Base-by-base conservation (phyloP, 1,139 yeast species). In the Geotrichum reessii region DNA sequence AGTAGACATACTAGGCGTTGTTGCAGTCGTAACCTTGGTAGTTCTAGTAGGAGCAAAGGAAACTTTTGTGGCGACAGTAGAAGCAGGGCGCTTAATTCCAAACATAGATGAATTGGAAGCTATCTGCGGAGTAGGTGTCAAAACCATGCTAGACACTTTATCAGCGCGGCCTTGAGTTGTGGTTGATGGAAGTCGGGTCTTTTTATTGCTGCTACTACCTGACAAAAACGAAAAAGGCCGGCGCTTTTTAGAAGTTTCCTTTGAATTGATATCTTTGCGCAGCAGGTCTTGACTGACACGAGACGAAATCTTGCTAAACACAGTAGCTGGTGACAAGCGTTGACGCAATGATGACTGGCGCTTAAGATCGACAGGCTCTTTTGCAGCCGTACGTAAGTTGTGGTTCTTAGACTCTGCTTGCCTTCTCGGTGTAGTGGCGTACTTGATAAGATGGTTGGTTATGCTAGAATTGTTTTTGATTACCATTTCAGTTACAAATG, bases 391-490 rank as follows among this genome's bases (percentile, higher is more conserved):
- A n/a, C n/a, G 28, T 14, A 8, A n/a, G 4, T 9, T 11, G 19
- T 1, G 27, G 19, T 33, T 31, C 31, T 17, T 53, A 50, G 5
- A 33, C 9, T 44, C 33, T 47, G 33, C 17, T n/a, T 19, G 48
- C 4, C 22, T 46, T 19, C 27, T 44, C 47, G 28, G 46, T 21
- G 56, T 47, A 14, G 61, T 60, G 6, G 76, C 71, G 65, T 64
- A 73, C n/a, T 65, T 58, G 2, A 71, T 61, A 42, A 73, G 60
- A 40, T 63, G 58, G 12, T 57, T 51, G 1, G 72, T 61, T 3
- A 67, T 49, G 24, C 53, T 56, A 11, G 54, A 58, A 58, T 73
- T 71, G 25, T 66, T 56, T 6, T 63, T 59, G 3, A 71, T 58
- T 28, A 71, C 64, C 11, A 64, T 52, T 14, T 61, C 64, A 2